These are phyloP conservation scores for Actinomucor elegans DNA, from an alignment of 371 early-diverging fungal species.

Conservation along the genomic window DNA sequence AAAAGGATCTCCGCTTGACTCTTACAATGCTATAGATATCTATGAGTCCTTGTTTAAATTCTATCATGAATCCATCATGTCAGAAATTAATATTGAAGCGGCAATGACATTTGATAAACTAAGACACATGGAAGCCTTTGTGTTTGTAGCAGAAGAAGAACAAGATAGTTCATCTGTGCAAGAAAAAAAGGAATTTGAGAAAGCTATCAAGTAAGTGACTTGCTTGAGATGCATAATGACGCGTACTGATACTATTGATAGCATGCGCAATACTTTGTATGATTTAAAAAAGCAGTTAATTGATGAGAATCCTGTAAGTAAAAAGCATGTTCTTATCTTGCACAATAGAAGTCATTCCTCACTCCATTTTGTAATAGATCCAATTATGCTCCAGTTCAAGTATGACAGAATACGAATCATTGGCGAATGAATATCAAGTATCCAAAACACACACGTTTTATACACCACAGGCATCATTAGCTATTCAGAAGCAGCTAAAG, in stretches of 20 bases:
- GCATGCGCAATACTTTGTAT: not conserved
- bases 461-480: slow-evolving; percentile 16
- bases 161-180: not conserved
- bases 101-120: slow-evolving; percentile 19
- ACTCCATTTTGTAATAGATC: not conserved
- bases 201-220: slow-evolving; percentile 8
- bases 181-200: slow-evolving; percentile 14
- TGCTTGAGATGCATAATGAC: no score
- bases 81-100: slow-evolving; percentile 12
- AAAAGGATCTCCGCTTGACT: no score
- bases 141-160: slow-evolving; percentile 7
- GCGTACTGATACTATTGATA: not conserved
- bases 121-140: slow-evolving; percentile 12
- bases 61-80: slow-evolving; percentile 12
- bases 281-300: not conserved
- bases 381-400: not conserved
- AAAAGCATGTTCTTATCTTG: not conserved
- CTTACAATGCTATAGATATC: slow-evolving; percentile 2
- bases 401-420: not conserved
- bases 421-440: not conserved
- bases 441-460: slow-evolving; percentile 9
- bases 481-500: slow-evolving; percentile 8
- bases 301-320: not conserved
- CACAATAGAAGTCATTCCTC: not conserved
- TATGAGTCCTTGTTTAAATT: slow-evolving; percentile 13